A percentile compares a stretch with the other conserved stretches of the same genome.
phyloP scores from a whole-genome alignment of 495 filamentous ascomycete genomes.

The Chaetomium cochliodes region DNA sequence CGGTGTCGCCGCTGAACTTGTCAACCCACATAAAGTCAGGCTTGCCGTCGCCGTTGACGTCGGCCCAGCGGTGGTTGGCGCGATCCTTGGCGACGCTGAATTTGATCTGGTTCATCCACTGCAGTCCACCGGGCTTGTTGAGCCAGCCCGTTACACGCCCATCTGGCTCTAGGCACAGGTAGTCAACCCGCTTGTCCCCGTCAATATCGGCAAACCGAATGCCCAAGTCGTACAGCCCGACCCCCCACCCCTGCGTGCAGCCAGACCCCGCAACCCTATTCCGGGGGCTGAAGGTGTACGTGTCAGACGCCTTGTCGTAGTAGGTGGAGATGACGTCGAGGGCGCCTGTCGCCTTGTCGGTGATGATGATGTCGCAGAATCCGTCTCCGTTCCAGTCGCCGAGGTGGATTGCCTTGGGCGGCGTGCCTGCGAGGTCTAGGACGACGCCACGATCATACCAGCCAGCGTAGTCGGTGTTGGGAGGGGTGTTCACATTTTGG shows the following conservation, averaged over 20 bases:
- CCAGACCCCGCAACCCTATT: background rate
- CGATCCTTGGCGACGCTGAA: conserved; percentile 24
- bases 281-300: background rate
- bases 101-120: conserved; percentile 28
- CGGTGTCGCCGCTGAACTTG: conserved; percentile 25
- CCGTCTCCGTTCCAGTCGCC: conserved; percentile 27
- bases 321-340: conserved; percentile 7
- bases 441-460: background rate
- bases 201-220: conserved; percentile 37
- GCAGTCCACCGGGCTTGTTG: conserved; percentile 22
- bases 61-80: conserved; percentile 32
- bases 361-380: conserved; percentile 18
- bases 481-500: conserved; percentile 16
- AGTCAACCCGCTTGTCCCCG: conserved; percentile 35
- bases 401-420: conserved; percentile 16
- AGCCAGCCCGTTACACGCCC: conserved; percentile 26
- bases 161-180: conserved; percentile 29
- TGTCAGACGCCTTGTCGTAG: background rate
- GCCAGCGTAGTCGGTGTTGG: conserved; percentile 15
- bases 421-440: conserved; percentile 1
- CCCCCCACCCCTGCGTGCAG: conserved; percentile 21
- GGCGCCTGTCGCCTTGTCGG: conserved; percentile 15
- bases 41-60: conserved; percentile 33
- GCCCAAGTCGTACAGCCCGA: conserved; percentile 13
- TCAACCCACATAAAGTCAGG: conserved; percentile 32